Conservation (phyloP, 2,329 filamentous ascomycete genomes). For the Sarocladium strictum region DNA sequence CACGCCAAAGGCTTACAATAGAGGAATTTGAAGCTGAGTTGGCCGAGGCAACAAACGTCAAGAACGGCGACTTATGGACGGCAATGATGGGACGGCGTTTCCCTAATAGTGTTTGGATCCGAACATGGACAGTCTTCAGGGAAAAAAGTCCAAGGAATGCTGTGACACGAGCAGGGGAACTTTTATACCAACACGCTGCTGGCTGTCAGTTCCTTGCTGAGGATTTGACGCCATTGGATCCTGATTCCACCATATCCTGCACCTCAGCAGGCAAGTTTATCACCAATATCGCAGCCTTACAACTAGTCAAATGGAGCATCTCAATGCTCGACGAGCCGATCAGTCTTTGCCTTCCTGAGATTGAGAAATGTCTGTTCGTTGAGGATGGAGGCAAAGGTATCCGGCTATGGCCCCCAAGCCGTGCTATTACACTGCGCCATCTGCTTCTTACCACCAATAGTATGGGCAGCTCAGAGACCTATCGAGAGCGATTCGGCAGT, state of each 20-base stretch:
- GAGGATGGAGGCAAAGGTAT: too few species aligned
- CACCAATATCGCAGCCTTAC: constrained; percentile 40
- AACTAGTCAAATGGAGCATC: constrained; percentile 26
- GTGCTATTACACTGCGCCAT: too few species aligned
- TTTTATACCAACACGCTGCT: background rate
- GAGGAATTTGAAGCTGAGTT: background rate
- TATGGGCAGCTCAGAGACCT: too few species aligned
- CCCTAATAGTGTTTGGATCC: background rate
- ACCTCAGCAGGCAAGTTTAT: background rate
- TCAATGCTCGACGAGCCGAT: background rate
- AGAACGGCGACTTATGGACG: background rate
- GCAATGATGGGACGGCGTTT: background rate
- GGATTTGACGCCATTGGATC: background rate
- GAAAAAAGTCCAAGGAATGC: background rate
- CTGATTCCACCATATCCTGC: background rate
- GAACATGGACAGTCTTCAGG: background rate
- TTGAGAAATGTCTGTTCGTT: too few species aligned
- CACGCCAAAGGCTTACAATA: too few species aligned
- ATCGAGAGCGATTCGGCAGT: too few species aligned
- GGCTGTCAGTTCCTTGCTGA: background rate
- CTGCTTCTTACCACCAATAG: too few species aligned
- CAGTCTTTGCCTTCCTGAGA: too few species aligned
- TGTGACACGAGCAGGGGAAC: background rate
- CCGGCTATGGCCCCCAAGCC: too few species aligned
- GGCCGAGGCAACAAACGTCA: background rate